A percentile compares a stretch with the other conserved stretches of the same genome.
These are phyloP conservation scores for Pseudocercospora vitis DNA, from an alignment of 2,329 filamentous ascomycete species.

Conservation along the genomic window DNA sequence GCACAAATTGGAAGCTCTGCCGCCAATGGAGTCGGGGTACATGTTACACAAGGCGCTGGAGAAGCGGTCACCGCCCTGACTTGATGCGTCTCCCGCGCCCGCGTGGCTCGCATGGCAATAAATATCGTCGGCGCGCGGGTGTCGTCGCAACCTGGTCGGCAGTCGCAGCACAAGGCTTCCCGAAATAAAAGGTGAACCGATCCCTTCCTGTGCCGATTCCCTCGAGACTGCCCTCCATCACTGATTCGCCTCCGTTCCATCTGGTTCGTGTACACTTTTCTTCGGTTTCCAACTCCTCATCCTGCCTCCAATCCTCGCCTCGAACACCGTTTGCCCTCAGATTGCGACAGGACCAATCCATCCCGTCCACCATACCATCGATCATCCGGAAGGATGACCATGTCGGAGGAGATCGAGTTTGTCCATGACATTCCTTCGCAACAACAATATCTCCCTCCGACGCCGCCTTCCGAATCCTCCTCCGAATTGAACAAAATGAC, in stretches of 20 bases:
- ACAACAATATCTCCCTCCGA: constrained; percentile 23
- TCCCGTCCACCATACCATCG: neutral
- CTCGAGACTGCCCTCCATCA: neutral
- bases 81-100: neutral
- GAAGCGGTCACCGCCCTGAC: constrained; percentile 3
- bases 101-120: neutral
- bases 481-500: constrained; percentile 23
- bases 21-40: neutral
- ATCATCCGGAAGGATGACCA: constrained; percentile 1
- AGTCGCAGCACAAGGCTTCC: constrained; percentile 10
- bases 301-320: neutral
- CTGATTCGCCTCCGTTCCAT: no score
- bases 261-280: no score
- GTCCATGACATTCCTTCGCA: constrained; percentile 5
- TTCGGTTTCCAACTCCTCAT: neutral
- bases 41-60: constrained; percentile 1
- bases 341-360: no score
- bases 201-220: neutral
- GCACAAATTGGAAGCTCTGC: constrained; percentile 5
- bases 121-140: neutral
- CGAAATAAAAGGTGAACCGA: constrained; percentile 14
- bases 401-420: constrained; percentile 8
- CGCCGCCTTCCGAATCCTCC: constrained; percentile 26
- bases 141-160: constrained; percentile 7
- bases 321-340: neutral